phyloP scores from a whole-genome alignment of 176 grass and related monocot species.

The Sorghum bicolor region DNA sequence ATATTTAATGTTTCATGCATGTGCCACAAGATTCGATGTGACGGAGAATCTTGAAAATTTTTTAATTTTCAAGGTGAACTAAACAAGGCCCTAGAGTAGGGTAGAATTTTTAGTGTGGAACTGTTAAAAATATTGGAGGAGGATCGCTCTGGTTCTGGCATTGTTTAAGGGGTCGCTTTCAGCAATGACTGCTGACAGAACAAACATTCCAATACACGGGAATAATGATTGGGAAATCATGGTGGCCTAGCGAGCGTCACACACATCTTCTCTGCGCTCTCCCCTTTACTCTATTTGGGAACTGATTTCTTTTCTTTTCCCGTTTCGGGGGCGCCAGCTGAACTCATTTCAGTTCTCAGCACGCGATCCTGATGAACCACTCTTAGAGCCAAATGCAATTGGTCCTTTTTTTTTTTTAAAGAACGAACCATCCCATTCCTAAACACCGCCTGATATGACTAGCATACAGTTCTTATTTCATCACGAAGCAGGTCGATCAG shows the following conservation, averaged over 20 bases:
- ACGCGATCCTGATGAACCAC: slow-evolving; percentile 6
- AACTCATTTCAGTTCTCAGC: not conserved
- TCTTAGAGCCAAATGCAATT: not conserved
- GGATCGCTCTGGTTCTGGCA: not conserved
- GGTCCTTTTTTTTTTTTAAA: not conserved
- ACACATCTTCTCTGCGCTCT: not conserved
- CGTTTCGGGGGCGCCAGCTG: not conserved
- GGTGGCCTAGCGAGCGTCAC: not conserved
- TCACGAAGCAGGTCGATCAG: not conserved
- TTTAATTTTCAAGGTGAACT: too few relatives aligned
- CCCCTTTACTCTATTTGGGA: not conserved
- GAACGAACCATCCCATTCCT: not conserved
- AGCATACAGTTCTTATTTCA: not conserved
- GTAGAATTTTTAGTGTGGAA: not conserved
- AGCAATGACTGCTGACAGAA: not conserved
- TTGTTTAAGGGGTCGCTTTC: slow-evolving; percentile 32
- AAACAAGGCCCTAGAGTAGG: not conserved
- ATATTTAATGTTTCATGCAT: too few relatives aligned
- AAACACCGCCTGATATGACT: too few relatives aligned
- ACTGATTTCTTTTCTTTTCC: not conserved
- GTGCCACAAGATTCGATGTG: too few relatives aligned
- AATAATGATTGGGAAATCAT: slow-evolving; percentile 43
- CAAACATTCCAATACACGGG: slow-evolving; percentile 21
- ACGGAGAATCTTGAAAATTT: too few relatives aligned
- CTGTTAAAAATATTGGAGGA: not conserved